phyloP scores from a whole-genome alignment of 768 basidiomycete genomes.

The Suillus subaureus region DNA sequence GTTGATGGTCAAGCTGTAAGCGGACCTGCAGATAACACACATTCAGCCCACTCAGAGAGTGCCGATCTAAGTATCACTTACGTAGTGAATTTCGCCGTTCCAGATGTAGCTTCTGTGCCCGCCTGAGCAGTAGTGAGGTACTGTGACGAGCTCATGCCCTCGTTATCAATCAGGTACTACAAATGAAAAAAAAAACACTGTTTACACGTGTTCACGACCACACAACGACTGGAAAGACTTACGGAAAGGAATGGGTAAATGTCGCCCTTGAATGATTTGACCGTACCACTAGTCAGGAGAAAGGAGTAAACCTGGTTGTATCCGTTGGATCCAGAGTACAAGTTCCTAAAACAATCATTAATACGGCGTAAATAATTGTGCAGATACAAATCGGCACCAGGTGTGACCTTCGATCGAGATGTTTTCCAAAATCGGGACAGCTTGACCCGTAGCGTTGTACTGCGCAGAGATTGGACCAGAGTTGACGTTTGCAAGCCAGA shows the following conservation, averaged over 20 bases:
- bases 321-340: conserved; percentile 58
- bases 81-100: conserved; percentile 57
- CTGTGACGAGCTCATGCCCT: conserved; percentile 50
- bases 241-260: conserved; percentile 55
- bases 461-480: conserved; percentile 58
- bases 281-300: conserved; percentile 38
- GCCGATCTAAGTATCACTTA: conserved; percentile 31
- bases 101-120: conserved; percentile 64
- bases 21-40: conserved; percentile 34
- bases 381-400: conserved; percentile 40
- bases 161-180: conserved; percentile 53
- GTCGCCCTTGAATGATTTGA: conserved; percentile 57
- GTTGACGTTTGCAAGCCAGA: conserved; percentile 64
- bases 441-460: conserved; percentile 49
- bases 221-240: not conserved
- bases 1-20: conserved; percentile 49
- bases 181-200: not conserved
- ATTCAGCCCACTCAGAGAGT: not conserved
- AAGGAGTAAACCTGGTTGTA: conserved; percentile 55
- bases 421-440: conserved; percentile 44
- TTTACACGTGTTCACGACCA: not conserved
- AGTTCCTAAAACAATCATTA: conserved; percentile 41
- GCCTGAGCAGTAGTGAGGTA: conserved; percentile 62
- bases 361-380: not conserved
- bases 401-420: conserved; percentile 50